phyloP scores from a whole-genome alignment of 1,139 yeast genomes.

The Kazachstania sp. region DNA sequence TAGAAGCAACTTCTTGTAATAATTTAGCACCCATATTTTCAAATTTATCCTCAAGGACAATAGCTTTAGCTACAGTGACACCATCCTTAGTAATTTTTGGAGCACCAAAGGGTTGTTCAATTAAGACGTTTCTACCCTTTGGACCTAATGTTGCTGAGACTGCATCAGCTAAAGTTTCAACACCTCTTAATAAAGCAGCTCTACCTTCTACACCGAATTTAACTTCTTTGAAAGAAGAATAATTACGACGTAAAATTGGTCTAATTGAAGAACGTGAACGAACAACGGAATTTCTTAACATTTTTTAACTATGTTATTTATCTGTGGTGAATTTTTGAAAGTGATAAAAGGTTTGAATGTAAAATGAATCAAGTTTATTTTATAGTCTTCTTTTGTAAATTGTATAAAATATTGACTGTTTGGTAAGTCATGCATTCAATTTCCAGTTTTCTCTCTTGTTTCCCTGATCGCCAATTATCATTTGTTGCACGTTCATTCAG shows the following conservation, averaged over 20 bases:
- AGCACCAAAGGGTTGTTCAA: constrained; percentile 94
- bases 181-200: constrained; percentile 93
- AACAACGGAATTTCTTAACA: constrained; percentile 24
- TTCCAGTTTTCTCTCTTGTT: no score
- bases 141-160: constrained; percentile 97
- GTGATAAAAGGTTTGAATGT: no score
- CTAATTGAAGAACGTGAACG: constrained; percentile 17
- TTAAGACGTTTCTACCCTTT: constrained; percentile 94
- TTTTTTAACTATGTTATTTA: no score
- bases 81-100: constrained; percentile 99
- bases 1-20: constrained; percentile 95
- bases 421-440: no score
- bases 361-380: no score
- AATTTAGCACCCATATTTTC: constrained; percentile 93
- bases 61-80: constrained; percentile 93
- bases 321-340: no score
- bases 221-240: constrained; percentile 83
- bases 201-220: constrained; percentile 98
- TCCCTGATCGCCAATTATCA: no score
- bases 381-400: no score
- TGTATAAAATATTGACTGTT: no score
- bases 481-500: no score
- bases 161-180: constrained; percentile 92
- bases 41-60: constrained; percentile 81
- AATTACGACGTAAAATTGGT: constrained; percentile 19